These are phyloP conservation scores for Saccharomycopsis hybrid DNA, from an alignment of 1,139 yeast species.

Conservation along the genomic window DNA sequence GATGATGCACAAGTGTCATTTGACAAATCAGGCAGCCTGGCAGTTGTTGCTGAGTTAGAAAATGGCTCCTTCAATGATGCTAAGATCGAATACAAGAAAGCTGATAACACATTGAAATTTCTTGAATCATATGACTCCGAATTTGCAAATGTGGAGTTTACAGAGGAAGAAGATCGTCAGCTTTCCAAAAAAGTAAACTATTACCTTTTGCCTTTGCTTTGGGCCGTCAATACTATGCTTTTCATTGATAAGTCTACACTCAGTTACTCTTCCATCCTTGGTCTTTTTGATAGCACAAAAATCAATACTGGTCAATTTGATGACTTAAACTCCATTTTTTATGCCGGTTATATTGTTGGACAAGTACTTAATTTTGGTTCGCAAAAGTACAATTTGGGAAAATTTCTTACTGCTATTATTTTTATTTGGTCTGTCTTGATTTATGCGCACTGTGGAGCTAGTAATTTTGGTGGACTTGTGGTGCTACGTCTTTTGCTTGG, in stretches of 20 bases:
- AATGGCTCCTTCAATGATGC: not conserved
- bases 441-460: slow-evolving; percentile 30
- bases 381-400: slow-evolving; percentile 33
- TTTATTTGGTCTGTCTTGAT: slow-evolving; percentile 31
- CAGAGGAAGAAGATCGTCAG: slow-evolving; percentile 31
- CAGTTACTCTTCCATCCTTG: slow-evolving; percentile 40
- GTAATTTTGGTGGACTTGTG: slow-evolving; percentile 31
- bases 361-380: slow-evolving; percentile 32
- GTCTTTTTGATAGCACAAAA: slow-evolving; percentile 39
- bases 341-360: slow-evolving; percentile 37
- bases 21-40: no score
- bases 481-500: slow-evolving; percentile 33
- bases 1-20: no score
- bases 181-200: slow-evolving; percentile 28
- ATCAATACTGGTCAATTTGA: slow-evolving; percentile 31
- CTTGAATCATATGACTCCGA: slow-evolving; percentile 26
- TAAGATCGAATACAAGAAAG: slow-evolving; percentile 23
- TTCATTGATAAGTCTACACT: slow-evolving; percentile 41
- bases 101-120: slow-evolving; percentile 32
- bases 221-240: slow-evolving; percentile 31
- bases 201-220: slow-evolving; percentile 30
- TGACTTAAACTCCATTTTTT: slow-evolving; percentile 38
- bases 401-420: slow-evolving; percentile 27
- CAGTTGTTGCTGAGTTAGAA: no score
- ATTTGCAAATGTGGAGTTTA: slow-evolving; percentile 23